Evolutionary conservation across 139 green algal species (phyloP), one percentile per base, ranked within the genome.

Genomic region (Chlorella sorokiniana): DNA sequence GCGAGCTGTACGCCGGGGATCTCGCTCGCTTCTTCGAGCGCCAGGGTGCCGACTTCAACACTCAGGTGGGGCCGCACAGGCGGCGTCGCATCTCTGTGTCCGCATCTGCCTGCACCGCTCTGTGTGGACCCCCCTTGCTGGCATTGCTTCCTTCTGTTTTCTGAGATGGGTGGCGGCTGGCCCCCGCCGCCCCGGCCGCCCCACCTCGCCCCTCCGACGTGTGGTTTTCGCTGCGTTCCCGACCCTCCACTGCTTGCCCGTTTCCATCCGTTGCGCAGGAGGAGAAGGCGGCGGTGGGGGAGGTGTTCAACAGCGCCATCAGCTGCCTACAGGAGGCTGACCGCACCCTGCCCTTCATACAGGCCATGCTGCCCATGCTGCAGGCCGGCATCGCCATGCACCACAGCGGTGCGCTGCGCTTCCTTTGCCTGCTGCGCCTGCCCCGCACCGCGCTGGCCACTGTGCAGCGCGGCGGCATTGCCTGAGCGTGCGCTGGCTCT

Each of bases 331-430:
- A 59, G 27, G 91, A 96, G 37, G 92, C 93, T 20, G 96, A 99
- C 89, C 88, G 91, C 20, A 59, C 89, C 40, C 91, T 99, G 71
- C 93, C 90, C 14, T 83, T 90, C 9, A 83, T 98, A 33, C n/a
- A 82, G 38, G 80, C 85, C 38, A 93, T 98, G 81, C 86, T 96
- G 83, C 92, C 92, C 37, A 87, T 98, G 78, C 91, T 99, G 63
- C 89, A 92, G 83, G 41, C 84, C 2, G 96, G 96, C 67, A 92
- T 99, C 33, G 96, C 89, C 4, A 89, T 99, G 69, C 96, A 99
- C 87, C 96, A 99, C 89, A 94, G 88, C 5, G 93, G 84, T 83
- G 37, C 6, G 67, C n/a, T 10, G 29, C 18, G 23, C 16, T n/a
- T n/a, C n/a, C n/a, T n/a, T n/a, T 31, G 56, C 56, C 16, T 33